Evolutionary conservation across 345 rosid genomes (phyloP).

Genomic region (Murraya paniculata): DNA sequence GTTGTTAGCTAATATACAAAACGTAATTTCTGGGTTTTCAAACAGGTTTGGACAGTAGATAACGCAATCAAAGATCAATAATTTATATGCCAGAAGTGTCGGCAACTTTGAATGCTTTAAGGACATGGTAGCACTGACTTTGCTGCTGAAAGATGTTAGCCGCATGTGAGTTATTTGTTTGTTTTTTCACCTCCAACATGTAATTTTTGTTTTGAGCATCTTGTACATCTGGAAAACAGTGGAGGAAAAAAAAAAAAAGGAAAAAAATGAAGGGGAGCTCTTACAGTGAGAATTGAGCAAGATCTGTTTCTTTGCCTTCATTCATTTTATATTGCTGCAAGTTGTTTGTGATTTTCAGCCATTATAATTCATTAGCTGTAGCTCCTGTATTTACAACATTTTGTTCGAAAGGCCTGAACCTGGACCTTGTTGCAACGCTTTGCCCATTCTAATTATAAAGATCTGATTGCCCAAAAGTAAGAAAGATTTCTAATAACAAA

Average conservation of each 20-base stretch:
- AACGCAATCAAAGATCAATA: not conserved
- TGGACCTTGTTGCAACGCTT: no score
- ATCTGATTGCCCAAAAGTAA: not conserved
- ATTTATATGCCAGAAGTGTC: not conserved
- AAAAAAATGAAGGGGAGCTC: not conserved
- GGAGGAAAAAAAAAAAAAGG: not conserved
- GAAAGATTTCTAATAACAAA: not conserved
- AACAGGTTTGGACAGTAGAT: slow-evolving; percentile 21
- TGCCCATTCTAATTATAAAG: not conserved
- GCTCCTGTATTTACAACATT: not conserved
- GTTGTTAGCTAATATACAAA: not conserved
- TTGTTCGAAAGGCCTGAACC: not conserved
- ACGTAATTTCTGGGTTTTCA: not conserved
- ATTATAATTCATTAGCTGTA: not conserved
- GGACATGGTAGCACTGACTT: not conserved
- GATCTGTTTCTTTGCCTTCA: not conserved
- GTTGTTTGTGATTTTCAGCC: not conserved
- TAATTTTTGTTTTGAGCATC: slow-evolving; percentile 1
- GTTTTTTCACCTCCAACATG: slow-evolving; percentile 10
- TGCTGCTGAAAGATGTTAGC: not conserved
- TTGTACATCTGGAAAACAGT: slow-evolving; percentile 3
- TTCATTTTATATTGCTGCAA: not conserved
- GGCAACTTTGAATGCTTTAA: not conserved
- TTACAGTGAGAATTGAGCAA: slow-evolving; percentile 5
- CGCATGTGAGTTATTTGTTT: slow-evolving; percentile 16